Conservation (phyloP, 2,329 filamentous ascomycete genomes). For the Nectriaceae sp. region DNA sequence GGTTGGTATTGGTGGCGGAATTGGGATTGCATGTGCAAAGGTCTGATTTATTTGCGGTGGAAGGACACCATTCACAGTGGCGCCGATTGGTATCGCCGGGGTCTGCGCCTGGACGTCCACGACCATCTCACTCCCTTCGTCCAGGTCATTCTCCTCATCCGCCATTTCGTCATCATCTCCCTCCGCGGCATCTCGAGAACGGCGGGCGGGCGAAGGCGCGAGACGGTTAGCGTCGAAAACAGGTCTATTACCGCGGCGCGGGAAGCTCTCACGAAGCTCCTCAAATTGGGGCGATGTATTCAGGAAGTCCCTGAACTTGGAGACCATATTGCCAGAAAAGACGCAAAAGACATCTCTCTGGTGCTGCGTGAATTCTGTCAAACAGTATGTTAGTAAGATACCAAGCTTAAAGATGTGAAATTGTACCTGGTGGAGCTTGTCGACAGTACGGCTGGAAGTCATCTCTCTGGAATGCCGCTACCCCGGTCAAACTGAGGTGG, state of each 20-base stretch:
- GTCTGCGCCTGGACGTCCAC: constrained; percentile 35
- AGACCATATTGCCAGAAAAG: constrained; percentile 86
- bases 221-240: background rate
- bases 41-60: constrained; percentile 10
- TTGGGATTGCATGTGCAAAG: constrained; percentile 26
- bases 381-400: constrained; percentile 24
- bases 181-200: constrained; percentile 30
- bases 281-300: constrained; percentile 58
- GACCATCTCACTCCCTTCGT: constrained; percentile 42
- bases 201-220: constrained; percentile 2
- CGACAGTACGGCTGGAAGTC: constrained; percentile 86
- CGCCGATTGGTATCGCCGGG: constrained; percentile 16
- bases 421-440: constrained; percentile 72
- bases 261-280: constrained; percentile 39
- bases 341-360: constrained; percentile 97
- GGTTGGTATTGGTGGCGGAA: constrained; percentile 30
- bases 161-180: constrained; percentile 45
- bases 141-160: constrained; percentile 48
- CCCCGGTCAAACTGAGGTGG: constrained; percentile 91
- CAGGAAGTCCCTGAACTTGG: constrained; percentile 74
- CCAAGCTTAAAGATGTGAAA: background rate
- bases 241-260: constrained; percentile 10
- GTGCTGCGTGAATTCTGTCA: constrained; percentile 87
- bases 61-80: constrained; percentile 9
- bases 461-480: constrained; percentile 83